A percentile compares a stretch with the other conserved stretches of the same genome.
Conservation (phyloP, 192 early-diverging fungal species). For the Coemansia reversa region DNA sequence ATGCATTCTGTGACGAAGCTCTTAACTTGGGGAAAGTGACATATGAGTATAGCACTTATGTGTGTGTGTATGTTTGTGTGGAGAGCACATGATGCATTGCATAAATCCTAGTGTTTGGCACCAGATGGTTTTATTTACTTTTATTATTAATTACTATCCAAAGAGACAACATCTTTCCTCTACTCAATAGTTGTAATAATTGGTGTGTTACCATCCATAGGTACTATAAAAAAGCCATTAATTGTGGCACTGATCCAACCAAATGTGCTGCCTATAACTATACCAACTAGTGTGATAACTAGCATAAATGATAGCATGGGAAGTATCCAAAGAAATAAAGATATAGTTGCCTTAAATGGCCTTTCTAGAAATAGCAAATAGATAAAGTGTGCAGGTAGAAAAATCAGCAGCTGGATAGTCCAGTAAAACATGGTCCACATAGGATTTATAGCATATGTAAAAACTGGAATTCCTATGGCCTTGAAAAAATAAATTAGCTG, state of each 20-base stretch:
- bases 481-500: background rate
- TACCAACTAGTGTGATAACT: constrained; percentile 21
- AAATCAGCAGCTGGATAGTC: constrained; percentile 22
- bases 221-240: background rate
- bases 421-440: constrained; percentile 14
- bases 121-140: too few species aligned
- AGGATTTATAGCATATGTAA: constrained; percentile 18
- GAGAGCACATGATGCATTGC: too few species aligned
- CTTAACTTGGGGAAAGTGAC: too few species aligned
- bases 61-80: too few species aligned
- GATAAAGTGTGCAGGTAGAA: constrained; percentile 31
- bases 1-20: too few species aligned
- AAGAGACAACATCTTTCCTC: too few species aligned
- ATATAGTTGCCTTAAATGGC: constrained; percentile 22
- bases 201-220: background rate
- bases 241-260: constrained; percentile 41
- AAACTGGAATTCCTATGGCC: background rate
- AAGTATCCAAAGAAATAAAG: constrained; percentile 41
- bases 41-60: too few species aligned
- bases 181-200: too few species aligned
- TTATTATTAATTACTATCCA: too few species aligned
- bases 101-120: too few species aligned
- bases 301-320: constrained; percentile 31
- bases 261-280: constrained; percentile 32
- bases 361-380: constrained; percentile 45